Base-by-base conservation (phyloP, 2,329 filamentous ascomycete genomes). In the Fragosphaeria purpurea region DNA sequence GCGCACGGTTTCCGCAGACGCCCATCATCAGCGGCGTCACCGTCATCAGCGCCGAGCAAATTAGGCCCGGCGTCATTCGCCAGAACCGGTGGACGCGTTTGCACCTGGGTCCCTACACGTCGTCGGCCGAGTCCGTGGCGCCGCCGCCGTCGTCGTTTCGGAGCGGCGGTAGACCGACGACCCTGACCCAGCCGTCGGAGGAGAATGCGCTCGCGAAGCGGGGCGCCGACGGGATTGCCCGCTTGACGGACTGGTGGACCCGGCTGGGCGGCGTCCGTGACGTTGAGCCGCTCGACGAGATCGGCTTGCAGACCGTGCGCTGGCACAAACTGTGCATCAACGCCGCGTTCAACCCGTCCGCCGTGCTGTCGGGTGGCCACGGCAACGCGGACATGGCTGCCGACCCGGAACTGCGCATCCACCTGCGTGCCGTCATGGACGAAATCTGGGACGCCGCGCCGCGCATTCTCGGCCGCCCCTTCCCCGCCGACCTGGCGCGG, bases 301-400 rank as follows among this genome's bases (percentile, higher is more conserved):
- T 80, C 35, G 82, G 80, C 53, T 69, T 88, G 44, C 85, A 88
- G 65, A 75, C 80, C 41, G 77, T 87, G 13, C 73, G 84, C 31
- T 88, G 84, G 84, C 83, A 87, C 65, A 88, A 88, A 65, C 77
- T 87, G 55, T 83, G 81, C 59, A 86, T 88, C 70, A 88, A 88
- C 63, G 81, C 83, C 0, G 79, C 81, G 47, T 85, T 87, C 75
- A 88, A 88, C 66, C 83, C 84, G 0, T 82, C 79, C 1, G 80
- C 83, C 2, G 82, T 87, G 7, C 72, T 88, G 0, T 78, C 76
- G 1, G 80, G 81, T 10, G 81, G 82, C 1, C 69, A 74, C 2
- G 75, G 79, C 48, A 87, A 87, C 60, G 75, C 79, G 44, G 75
- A 77, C 54, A 86, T 88, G 79, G 72, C 56, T 2, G 65, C 67